Evolutionary conservation across 2,329 filamentous ascomycete genomes (phyloP), one percentile per base, ranked within the genome.

Genomic region (Trichoderma sp.): DNA sequence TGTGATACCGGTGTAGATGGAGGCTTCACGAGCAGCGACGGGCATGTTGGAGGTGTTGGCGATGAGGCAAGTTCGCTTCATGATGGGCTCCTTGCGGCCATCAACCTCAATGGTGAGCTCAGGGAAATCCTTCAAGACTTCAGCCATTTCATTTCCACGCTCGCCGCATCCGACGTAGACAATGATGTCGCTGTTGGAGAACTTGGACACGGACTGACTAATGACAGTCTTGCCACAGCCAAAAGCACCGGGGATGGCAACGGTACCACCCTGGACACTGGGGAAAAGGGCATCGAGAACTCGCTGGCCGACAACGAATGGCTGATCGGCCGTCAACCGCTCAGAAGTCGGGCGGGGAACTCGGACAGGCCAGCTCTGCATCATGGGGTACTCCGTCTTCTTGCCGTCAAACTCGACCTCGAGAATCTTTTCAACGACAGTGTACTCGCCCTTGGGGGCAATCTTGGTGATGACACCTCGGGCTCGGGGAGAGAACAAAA

Each of bases 41-140:
- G 95, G 95, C 95, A 99, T 99, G 86, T 99, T 99, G 75, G 95
- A 99, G 52, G 95, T 99, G 83, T 99, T 99, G 80, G 95, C 95
- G 78, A 99, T 98, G 70, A 99, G 87, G 25, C 93, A 96, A 17
- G 95, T 99, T 80, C 95, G 94, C 89, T 99, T 99, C 95, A 99
- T 99, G 84, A 99, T 99, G 73, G 94, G 94, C 80, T 99, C 95
- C 82, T 94, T 91, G 78, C 94, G 93, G 75, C 95, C 95, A 52
- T 97, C 91, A 74, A 98, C 89, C 19, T 96, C 91, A 77, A 99
- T 99, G 57, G 92, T 92, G 72, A 99, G 92, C 87, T 98, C 94
- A 69, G 95, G 95, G 86, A 99, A 99, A 82, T 99, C 95, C 92
- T 97, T 98, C 87, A 99, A 87, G 74, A 99, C 95, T 87, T 99